Evolutionary conservation across 2,329 filamentous ascomycete genomes (phyloP).

Genomic region (Xylaria polymorpha): DNA sequence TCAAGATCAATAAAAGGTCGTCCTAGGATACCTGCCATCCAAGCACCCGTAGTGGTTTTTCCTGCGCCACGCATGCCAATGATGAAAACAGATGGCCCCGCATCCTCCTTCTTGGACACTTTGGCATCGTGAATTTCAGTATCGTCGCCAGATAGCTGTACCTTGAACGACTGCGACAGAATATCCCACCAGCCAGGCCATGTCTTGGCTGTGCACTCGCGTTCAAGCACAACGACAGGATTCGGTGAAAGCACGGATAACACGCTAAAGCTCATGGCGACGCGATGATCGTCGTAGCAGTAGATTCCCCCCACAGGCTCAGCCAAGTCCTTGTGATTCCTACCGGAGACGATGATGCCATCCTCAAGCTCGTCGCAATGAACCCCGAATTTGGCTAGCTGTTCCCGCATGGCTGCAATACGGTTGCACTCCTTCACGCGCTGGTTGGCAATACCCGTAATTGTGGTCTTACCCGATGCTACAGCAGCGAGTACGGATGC

Average conservation of each 20-base stretch:
- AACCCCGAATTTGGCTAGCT: slow-evolving; percentile 94
- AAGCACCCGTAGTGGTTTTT: slow-evolving; percentile 91
- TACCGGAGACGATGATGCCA: slow-evolving; percentile 81
- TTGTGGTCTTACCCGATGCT: slow-evolving; percentile 83
- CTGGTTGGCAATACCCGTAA: slow-evolving; percentile 96
- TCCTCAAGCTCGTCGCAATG: slow-evolving; percentile 88
- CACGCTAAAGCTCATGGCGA: slow-evolving; percentile 98
- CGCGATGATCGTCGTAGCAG: slow-evolving; percentile 97
- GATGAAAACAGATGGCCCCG: slow-evolving; percentile 82
- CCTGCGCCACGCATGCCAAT: slow-evolving; percentile 98
- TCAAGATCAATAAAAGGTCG: slow-evolving; percentile 89
- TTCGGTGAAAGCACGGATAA: slow-evolving; percentile 77
- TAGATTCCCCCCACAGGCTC: slow-evolving; percentile 76
- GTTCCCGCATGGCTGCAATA: slow-evolving; percentile 93
- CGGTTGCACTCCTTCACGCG: slow-evolving; percentile 98
- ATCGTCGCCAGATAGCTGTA: slow-evolving; percentile 81
- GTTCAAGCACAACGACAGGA: slow-evolving; percentile 83
- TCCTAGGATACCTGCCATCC: slow-evolving; percentile 80
- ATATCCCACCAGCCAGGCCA: slow-evolving; percentile 99
- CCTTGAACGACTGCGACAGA: slow-evolving; percentile 80
- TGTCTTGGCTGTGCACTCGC: slow-evolving; percentile 95
- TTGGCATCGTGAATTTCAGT: slow-evolving; percentile 48
- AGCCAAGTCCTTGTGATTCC: slow-evolving; percentile 59
- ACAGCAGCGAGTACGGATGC: slow-evolving; percentile 93
- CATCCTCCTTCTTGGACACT: slow-evolving; percentile 52